A percentile compares a stretch with the other conserved stretches of the same genome.
Conservation (phyloP, 2,329 filamentous ascomycete species). For the Pseudocercospora fuligena region DNA sequence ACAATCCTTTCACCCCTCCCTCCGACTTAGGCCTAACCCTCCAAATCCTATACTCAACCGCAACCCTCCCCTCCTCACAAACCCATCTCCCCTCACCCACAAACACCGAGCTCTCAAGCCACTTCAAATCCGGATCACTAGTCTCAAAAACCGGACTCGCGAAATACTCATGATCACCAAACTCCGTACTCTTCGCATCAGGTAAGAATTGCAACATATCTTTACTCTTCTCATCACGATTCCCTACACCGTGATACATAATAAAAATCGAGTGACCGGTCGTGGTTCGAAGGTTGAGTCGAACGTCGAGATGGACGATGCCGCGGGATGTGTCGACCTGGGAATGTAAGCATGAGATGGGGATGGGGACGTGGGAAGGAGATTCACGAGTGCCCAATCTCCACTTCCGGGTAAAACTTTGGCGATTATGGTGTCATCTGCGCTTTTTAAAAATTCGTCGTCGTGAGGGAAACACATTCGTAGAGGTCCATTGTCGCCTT, state of each 20-base stretch:
- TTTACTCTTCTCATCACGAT: constrained; percentile 7
- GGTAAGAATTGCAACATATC: not conserved
- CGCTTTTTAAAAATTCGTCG: not conserved
- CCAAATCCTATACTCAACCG: constrained; percentile 3
- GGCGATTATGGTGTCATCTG: not conserved
- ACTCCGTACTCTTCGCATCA: constrained; percentile 1
- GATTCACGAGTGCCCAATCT: not conserved
- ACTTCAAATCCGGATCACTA: constrained; percentile 8
- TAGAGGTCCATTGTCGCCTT: not conserved
- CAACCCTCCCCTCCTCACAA: not conserved
- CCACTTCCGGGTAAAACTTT: not conserved
- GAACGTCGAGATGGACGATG: not conserved
- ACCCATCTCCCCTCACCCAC: not conserved
- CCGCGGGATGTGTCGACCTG: not conserved
- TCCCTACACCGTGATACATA: not conserved
- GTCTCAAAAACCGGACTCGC: constrained; percentile 2
- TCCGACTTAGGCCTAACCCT: not conserved
- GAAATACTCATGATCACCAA: constrained; percentile 8
- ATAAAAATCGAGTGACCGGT: not conserved
- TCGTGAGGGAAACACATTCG: not conserved
- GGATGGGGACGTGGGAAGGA: too few relatives aligned
- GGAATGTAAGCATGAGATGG: not conserved
- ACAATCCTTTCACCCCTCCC: too few relatives aligned
- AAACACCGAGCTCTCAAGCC: constrained; percentile 2
- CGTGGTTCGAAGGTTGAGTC: not conserved